Evolutionary conservation across 2,329 filamentous ascomycete species (phyloP), one percentile per base, ranked within the genome.

Genomic region (Aspergillus tanneri): DNA sequence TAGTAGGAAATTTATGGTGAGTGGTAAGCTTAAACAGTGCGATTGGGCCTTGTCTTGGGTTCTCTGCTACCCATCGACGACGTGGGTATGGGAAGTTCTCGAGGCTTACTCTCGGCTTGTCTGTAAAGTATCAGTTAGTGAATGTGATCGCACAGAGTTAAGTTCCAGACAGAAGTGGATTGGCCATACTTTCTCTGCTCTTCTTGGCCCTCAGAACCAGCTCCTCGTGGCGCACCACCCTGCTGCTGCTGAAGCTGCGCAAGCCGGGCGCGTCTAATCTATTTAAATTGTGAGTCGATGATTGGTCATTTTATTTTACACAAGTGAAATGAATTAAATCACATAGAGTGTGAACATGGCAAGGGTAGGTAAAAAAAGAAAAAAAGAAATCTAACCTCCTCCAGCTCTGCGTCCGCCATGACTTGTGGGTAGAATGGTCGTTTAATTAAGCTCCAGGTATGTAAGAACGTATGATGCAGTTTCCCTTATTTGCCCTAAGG

Each of bases 191-290:
- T 79, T 69, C 80, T 80, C 64, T 88, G 78, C 47, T 88, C 83
- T 54, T 88, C 81, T 50, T 81, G 76, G 53, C 76, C 74, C 44
- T 77, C 76, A 59, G 74, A 77, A 51, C 72, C 72, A 32, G 70
- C 71, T 50, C 73, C 73, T 52, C 75, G 73, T 38, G 73, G 72
- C 44, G 16, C 71, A 25, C 52, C 72, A 49, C 77, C 79, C 51
- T 83, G 78, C 61, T 90, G 81, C 72, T 95, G 93, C 72, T 95
- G 93, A 58, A 97, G 86, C 76, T 99, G 91, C 72, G 92, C 88
- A 46, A 96, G 85, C 54, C 93, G 90, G 63, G 92, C 92, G 71
- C 89, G 87, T 68, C 92, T 81, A 67, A 97, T 96, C 87, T 96
- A 64, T 37, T 46, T 39, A 32, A 36, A 21, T 28, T 43, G 9